Conservation (phyloP, 768 basidiomycete species). For the Pleurotus tuoliensis region DNA sequence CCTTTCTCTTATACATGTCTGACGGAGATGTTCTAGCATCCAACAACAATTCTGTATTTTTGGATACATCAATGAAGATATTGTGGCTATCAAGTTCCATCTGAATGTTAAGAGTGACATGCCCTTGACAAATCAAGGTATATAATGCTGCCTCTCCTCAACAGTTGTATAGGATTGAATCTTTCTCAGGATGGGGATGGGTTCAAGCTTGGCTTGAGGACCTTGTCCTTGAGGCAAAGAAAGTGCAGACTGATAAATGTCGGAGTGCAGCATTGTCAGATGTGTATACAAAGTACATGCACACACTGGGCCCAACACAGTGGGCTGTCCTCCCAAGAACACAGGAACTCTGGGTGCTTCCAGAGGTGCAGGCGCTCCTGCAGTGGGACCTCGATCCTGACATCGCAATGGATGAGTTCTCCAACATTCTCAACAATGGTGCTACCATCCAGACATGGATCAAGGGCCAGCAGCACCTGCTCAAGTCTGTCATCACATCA, state of each 20-base stretch:
- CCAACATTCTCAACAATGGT: too few relatives aligned
- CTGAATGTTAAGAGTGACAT: background rate
- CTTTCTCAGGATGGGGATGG: background rate
- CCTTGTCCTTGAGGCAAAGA: background rate
- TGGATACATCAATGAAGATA: background rate
- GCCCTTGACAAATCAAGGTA: background rate
- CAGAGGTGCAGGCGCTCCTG: too few relatives aligned
- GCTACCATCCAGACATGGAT: too few relatives aligned
- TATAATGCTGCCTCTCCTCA: background rate
- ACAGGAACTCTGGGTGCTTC: too few relatives aligned
- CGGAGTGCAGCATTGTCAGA: background rate
- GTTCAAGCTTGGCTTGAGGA: background rate
- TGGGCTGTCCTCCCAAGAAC: too few relatives aligned
- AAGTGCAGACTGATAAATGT: background rate
- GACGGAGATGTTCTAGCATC: background rate
- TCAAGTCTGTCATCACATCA: too few relatives aligned
- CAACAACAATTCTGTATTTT: background rate
- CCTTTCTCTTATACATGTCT: background rate
- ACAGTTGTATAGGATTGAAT: background rate
- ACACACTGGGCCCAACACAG: too few relatives aligned
- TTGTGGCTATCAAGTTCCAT: background rate
- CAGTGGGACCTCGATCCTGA: too few relatives aligned
- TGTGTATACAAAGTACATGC: background rate
- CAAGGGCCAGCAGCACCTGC: too few relatives aligned
- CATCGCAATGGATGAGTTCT: too few relatives aligned